These are phyloP conservation scores for Penicillium chermesinum DNA, from an alignment of 495 filamentous ascomycete species.

Conservation along the genomic window DNA sequence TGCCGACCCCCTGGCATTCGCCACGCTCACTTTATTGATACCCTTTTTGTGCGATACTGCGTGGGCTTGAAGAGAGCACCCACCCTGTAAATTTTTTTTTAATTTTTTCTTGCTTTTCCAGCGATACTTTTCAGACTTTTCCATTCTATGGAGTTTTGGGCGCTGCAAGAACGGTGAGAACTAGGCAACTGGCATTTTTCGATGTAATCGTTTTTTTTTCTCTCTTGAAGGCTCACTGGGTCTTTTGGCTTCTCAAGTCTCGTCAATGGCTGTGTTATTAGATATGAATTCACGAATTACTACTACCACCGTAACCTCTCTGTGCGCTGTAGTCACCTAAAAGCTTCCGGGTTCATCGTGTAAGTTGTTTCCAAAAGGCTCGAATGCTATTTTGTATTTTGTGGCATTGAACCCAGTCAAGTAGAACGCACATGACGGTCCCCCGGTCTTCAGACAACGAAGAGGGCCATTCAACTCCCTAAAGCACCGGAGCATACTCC, in stretches of 20 bases:
- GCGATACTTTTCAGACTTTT: constrained; percentile 12
- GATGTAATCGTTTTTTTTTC: neutral
- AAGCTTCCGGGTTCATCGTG: too few relatives aligned
- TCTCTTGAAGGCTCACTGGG: too few relatives aligned
- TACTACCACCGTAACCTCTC: too few relatives aligned
- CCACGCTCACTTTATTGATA: constrained; percentile 85
- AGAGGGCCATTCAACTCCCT: too few relatives aligned
- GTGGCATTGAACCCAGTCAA: too few relatives aligned
- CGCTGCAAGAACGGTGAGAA: neutral
- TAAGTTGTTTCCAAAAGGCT: too few relatives aligned
- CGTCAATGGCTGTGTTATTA: neutral
- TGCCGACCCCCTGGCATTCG: constrained; percentile 77
- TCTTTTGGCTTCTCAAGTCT: too few relatives aligned
- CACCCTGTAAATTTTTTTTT: constrained; percentile 33
- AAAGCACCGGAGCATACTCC: too few relatives aligned
- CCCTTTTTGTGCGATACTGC: constrained; percentile 74
- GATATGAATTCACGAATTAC: neutral
- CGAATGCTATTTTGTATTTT: too few relatives aligned
- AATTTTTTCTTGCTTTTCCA: constrained; percentile 2
- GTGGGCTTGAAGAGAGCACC: constrained; percentile 50
- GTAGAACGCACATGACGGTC: too few relatives aligned
- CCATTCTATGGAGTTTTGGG: constrained; percentile 12
- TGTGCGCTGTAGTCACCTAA: too few relatives aligned
- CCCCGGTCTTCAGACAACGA: too few relatives aligned
- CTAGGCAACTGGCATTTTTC: neutral